A percentile compares a stretch with the other conserved stretches of the same genome.
Evolutionary conservation across 2,329 filamentous ascomycete genomes (phyloP).

Genomic region (Neofusicoccum kwambonambiense): DNA sequence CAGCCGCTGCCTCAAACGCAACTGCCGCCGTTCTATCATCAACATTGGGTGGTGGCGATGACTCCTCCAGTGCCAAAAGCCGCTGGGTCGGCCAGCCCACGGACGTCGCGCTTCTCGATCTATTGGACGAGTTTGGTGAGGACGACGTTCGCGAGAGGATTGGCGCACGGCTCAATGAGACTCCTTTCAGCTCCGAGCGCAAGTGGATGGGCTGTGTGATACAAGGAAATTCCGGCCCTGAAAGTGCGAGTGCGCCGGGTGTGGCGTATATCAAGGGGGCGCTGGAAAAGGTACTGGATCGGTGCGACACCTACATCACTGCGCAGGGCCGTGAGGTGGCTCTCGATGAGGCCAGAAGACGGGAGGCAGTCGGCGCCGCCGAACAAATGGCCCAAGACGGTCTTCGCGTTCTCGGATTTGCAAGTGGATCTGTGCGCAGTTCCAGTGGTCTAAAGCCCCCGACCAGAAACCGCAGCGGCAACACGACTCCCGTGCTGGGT

Average conservation of each 20-base stretch:
- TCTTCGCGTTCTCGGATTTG: conserved; percentile 87
- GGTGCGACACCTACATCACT: conserved; percentile 88
- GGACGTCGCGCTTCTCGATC: conserved; percentile 93
- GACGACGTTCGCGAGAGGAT: conserved; percentile 86
- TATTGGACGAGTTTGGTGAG: conserved; percentile 86
- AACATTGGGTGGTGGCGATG: conserved; percentile 59
- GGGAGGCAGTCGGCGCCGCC: conserved; percentile 75
- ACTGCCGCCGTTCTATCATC: conserved; percentile 83
- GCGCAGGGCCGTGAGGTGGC: conserved; percentile 83
- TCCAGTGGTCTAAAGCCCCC: conserved; percentile 11
- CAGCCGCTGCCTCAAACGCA: conserved; percentile 69
- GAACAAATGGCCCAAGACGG: conserved; percentile 86
- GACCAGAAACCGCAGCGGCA: conserved; percentile 30
- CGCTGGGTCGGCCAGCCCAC: conserved; percentile 97
- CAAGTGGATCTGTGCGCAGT: conserved; percentile 66
- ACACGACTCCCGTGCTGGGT: conserved; percentile 29
- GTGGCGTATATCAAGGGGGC: conserved; percentile 95
- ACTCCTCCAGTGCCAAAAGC: conserved; percentile 67
- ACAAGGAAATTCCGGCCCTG: conserved; percentile 48
- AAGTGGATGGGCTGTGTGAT: conserved; percentile 99
- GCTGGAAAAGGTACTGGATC: conserved; percentile 78
- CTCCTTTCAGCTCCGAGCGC: conserved; percentile 92
- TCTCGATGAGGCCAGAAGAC: conserved; percentile 71
- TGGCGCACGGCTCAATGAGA: conserved; percentile 78
- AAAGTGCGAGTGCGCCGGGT: conserved; percentile 61